Percentiles rank a stretch among this genome's conserved stretches.
phyloP scores from a whole-genome alignment of 768 basidiomycete genomes.

The Serendipita sp. region DNA sequence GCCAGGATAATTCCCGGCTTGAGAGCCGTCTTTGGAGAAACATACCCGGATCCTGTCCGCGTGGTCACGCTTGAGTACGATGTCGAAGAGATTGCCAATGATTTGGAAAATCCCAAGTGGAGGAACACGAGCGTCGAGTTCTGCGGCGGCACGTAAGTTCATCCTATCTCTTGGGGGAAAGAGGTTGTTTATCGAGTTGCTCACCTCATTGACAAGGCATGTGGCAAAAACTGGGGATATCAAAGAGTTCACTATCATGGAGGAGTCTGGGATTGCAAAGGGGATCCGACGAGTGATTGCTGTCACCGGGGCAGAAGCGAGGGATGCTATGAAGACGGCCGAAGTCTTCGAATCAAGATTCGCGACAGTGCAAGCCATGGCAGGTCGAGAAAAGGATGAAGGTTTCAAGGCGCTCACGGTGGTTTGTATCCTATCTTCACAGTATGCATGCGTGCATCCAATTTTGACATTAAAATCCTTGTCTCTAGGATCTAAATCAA shows the following conservation, averaged over 20 bases:
- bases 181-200: background rate
- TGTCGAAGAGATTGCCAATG: slow-evolving; percentile 70
- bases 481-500: slow-evolving; percentile 68
- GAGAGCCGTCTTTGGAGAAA: slow-evolving; percentile 93
- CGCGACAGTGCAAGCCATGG: slow-evolving; percentile 39
- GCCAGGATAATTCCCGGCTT: slow-evolving; percentile 86
- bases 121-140: slow-evolving; percentile 84
- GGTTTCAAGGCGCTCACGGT: slow-evolving; percentile 67
- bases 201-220: slow-evolving; percentile 37
- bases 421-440: slow-evolving; percentile 35
- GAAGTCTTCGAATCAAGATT: slow-evolving; percentile 46
- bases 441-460: background rate
- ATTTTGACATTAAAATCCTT: background rate
- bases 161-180: too few relatives aligned
- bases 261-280: slow-evolving; percentile 96
- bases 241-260: slow-evolving; percentile 87
- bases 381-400: slow-evolving; percentile 73
- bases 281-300: slow-evolving; percentile 91
- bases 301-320: slow-evolving; percentile 87
- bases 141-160: slow-evolving; percentile 88
- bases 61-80: slow-evolving; percentile 84
- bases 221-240: slow-evolving; percentile 95
- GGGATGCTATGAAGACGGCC: slow-evolving; percentile 58
- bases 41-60: slow-evolving; percentile 93
- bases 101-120: slow-evolving; percentile 87